These are phyloP conservation scores for Neostapfia colusana DNA, from an alignment of 176 grass and related monocot genomes.

Conservation along the genomic window DNA sequence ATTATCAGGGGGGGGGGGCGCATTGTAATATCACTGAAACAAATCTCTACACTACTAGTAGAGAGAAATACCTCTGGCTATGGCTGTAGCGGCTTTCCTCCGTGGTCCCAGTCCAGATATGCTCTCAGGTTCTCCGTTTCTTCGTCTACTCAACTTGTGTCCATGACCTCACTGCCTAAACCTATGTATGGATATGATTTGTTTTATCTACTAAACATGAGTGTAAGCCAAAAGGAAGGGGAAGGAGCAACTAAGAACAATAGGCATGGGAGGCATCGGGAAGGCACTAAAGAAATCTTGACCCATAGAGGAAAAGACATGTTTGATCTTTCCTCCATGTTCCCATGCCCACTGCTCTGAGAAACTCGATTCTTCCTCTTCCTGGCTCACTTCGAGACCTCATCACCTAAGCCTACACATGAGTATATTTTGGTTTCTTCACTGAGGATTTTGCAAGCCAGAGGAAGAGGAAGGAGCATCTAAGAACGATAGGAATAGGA, in stretches of 20 bases:
- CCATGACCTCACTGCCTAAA: not conserved
- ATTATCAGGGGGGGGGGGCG: not conserved
- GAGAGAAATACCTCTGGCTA: not conserved
- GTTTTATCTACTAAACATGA: not conserved
- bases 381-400: not conserved
- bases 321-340: constrained; percentile 38
- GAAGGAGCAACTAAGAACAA: constrained; percentile 14
- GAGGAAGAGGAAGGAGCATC: constrained; percentile 37
- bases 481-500: constrained; percentile 31
- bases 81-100: not conserved
- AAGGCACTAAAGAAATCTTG: not conserved
- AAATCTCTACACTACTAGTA: not conserved
- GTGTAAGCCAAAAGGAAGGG: constrained; percentile 32
- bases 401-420: not conserved
- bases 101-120: not conserved
- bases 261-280: constrained; percentile 30
- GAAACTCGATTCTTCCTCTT: constrained; percentile 36
- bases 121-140: constrained; percentile 3
- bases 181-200: not conserved
- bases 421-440: not conserved
- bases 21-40: not conserved
- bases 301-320: not conserved
- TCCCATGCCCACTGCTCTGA: constrained; percentile 29
- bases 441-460: not conserved
- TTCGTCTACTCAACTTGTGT: not conserved